phyloP scores from a whole-genome alignment of 148 eudicot genomes.

The Selenicereus undatus region DNA sequence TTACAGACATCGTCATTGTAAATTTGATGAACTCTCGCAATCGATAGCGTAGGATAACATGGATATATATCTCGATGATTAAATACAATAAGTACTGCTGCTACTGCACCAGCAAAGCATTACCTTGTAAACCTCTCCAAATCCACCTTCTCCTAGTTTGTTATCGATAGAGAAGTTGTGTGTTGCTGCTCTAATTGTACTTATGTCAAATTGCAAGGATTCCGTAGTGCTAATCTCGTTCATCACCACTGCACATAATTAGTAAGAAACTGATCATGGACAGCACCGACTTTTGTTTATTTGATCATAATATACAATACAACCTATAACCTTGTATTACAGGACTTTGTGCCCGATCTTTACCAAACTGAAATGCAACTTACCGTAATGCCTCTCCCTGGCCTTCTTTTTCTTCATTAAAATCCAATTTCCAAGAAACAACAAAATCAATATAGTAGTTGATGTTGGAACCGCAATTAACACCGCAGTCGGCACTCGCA shows the following conservation, averaged over 20 bases:
- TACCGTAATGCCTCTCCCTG: background rate
- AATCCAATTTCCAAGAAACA: background rate
- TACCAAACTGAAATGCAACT: background rate
- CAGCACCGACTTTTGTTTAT: no score
- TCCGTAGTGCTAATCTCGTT: slow-evolving; percentile 1
- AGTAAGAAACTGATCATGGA: no score
- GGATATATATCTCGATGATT: no score
- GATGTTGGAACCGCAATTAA: background rate
- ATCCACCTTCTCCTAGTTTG: slow-evolving; percentile 27
- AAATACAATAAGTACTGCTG: no score
- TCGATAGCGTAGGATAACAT: no score
- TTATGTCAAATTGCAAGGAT: slow-evolving; percentile 13
- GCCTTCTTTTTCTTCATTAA: slow-evolving; percentile 2
- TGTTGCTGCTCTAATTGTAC: slow-evolving; percentile 11
- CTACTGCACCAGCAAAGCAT: background rate
- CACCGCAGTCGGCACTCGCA: background rate
- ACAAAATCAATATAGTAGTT: background rate
- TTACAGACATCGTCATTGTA: no score
- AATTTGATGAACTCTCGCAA: no score
- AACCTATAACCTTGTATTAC: no score
- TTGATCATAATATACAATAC: no score
- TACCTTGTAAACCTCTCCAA: slow-evolving; percentile 29
- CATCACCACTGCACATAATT: background rate
- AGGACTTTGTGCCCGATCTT: no score
- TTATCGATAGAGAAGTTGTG: slow-evolving; percentile 6